phyloP scores from a whole-genome alignment of 257 asterid genomes.

The Fraxinus anomala region DNA sequence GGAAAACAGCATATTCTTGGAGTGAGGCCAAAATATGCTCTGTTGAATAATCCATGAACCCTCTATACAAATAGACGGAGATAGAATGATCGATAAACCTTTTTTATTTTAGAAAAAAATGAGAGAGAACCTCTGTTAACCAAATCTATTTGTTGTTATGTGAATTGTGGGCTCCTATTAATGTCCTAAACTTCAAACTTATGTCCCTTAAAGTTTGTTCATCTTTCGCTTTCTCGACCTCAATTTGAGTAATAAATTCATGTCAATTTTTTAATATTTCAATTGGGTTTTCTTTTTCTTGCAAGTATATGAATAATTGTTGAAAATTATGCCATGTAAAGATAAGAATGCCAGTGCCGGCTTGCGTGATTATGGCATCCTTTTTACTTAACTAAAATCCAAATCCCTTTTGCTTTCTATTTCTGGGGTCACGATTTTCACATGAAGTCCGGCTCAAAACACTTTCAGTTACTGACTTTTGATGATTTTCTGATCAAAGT shows the following conservation, averaged over 20 bases:
- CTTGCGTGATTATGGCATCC: conserved; percentile 44
- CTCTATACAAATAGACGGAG: not conserved
- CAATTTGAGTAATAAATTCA: conserved; percentile 5
- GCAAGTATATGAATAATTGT: not conserved
- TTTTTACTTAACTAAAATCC: conserved; percentile 29
- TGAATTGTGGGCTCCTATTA: conserved; percentile 30
- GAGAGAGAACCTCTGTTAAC: conserved; percentile 12
- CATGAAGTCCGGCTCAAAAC: conserved; percentile 34
- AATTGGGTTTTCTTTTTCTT: conserved; percentile 8
- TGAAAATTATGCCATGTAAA: conserved; percentile 29
- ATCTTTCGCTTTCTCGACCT: conserved; percentile 20
- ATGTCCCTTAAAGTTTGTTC: conserved; percentile 25
- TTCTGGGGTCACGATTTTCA: conserved; percentile 40
- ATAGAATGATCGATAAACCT: not conserved
- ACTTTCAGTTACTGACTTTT: conserved; percentile 55
- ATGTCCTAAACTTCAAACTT: conserved; percentile 18
- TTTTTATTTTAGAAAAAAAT: not conserved
- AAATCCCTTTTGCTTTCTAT: conserved; percentile 24
- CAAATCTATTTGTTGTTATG: conserved; percentile 33
- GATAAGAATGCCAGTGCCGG: conserved; percentile 43
- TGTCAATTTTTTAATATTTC: conserved; percentile 9
- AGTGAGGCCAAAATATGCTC: conserved; percentile 15
- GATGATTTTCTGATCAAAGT: conserved; percentile 12
- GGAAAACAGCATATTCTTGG: conserved; percentile 25
- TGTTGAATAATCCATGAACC: not conserved